Base-by-base conservation (phyloP, 345 rosid species). In the Hibiscus mutabilis region DNA sequence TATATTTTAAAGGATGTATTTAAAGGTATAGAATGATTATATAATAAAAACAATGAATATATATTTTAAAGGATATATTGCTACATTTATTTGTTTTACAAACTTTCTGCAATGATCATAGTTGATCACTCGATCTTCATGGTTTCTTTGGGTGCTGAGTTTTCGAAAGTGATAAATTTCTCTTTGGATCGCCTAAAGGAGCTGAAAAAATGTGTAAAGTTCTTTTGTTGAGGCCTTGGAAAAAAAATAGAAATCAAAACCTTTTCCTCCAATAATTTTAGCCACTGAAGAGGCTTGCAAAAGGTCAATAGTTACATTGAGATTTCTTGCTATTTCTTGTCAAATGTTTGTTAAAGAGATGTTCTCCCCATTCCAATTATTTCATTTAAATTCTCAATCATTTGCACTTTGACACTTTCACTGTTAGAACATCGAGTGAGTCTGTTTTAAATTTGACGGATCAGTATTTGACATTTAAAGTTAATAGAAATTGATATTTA, bases 251-350 rank as follows among this genome's bases (percentile, higher is more conserved):
- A 11, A 47, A 15, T 49, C n/a, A n/a, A 49, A 49, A 25, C 46
- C 27, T 15, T 24, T 66, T 66, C 35, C 35, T 44, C 3, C 3
- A 66, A 66, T 24, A 66, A 44, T 14, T 49, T 13, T 44, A 24
- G 56, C 69, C 56, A 44, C 55, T 46, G 14, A 15, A 63, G 67
- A 15, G 56, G 69, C 37, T 42, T 66, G 55, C 69, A 66, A 15
- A 65, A 42, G 53, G 33, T 46, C 56, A 66, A 46, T 6, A 19
- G 12, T 66, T 25, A 24, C 35, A 66, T 10, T 46, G 33, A 22
- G 12, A 21, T 22, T 66, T 66, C 56, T 44, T 22, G 8, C 35
- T 22, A 56, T 19, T 46, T 33, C 35, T 22, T 44, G 53, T 1
- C 69, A 46, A 29, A 66, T 42, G 3, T 49, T 49, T 49, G 55